Evolutionary conservation across 805 yeast genomes (phyloP), one percentile per base, ranked within the genome.

Genomic region (Cyberlindnera galapagoensis): DNA sequence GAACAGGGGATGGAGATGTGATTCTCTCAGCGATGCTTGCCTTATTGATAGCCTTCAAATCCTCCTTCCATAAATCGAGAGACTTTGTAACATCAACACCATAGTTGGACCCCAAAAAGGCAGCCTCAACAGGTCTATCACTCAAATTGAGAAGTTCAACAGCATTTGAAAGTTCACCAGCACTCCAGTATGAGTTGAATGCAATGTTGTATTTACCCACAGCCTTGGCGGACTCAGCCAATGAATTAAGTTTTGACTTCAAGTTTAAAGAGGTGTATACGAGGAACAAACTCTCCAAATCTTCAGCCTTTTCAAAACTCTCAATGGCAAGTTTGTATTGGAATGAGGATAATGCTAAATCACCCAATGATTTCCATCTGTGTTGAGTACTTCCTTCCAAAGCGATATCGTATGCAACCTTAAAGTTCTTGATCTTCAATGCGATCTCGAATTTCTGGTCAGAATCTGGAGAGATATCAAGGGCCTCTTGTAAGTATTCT

Each of bases 381-480:
- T 77, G 71, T 33, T 78, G 79, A 26, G 66, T 63, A 26, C 63
- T 58, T 31, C 73, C 74, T 27, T 62, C 61, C 15, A 62, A 54
- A 7, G 86, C 80, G 47, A 81, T 71, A 24, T 74, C 76, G 44
- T 72, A 69, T 6, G 97, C 97, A 43, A 80, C 69, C 3, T 61
- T 55, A 41, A 92, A 73, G 50, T 83, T 71, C 34, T 74, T 72
- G n/a, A 87, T 76, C 34, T 79, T 70, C 30, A 92, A 63, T 8
- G 97, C 90, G 38, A 92, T 74, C 51, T 86, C 96, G 56, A 92
- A 92, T 57, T 76, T 82, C 54, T 94, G 95, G 54, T 90, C 97
- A 31, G 72, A 62, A 57, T 92, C 98, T 44, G 79, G 82, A 4
- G 96, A 76, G 33, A 88, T 71, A 30, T 81, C 69, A 35, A 81